Evolutionary conservation across 352 stramenopile species (phyloP).

Genomic region (Pythium utonaiense): DNA sequence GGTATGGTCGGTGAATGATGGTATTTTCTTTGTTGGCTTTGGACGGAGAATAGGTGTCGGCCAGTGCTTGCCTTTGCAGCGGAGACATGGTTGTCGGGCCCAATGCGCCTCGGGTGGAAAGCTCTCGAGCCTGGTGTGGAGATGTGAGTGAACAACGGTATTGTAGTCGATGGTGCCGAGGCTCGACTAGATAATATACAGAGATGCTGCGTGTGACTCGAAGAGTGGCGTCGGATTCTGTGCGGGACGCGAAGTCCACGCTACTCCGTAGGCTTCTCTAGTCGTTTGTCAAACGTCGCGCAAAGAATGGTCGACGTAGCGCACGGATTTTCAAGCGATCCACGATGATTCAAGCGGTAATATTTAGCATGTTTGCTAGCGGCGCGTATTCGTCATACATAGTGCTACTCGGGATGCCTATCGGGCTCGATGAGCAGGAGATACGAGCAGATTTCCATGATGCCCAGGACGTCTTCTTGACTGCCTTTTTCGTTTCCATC

Average conservation of each 20-base stretch:
- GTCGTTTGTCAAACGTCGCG: background rate
- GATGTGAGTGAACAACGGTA: too few relatives aligned
- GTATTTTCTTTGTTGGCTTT: constrained; percentile 23
- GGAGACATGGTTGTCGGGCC: background rate
- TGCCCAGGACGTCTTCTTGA: background rate
- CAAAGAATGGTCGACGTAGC: background rate
- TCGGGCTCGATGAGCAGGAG: background rate
- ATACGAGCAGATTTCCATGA: background rate
- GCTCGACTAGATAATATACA: too few relatives aligned
- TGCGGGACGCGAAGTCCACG: too few relatives aligned
- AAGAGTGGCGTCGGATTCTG: too few relatives aligned
- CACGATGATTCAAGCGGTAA: background rate
- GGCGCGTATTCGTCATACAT: background rate
- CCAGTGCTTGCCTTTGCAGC: constrained; percentile 1
- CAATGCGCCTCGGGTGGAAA: background rate
- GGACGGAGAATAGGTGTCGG: constrained; percentile 17
- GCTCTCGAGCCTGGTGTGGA: background rate
- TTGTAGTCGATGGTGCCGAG: too few relatives aligned
- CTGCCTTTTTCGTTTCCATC: constrained; percentile 1
- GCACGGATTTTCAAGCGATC: background rate
- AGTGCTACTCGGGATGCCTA: too few relatives aligned
- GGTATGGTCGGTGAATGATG: constrained; percentile 8
- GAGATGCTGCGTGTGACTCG: too few relatives aligned
- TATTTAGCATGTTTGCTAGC: background rate
- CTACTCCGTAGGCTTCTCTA: too few relatives aligned